phyloP scores from a whole-genome alignment of 2,329 filamentous ascomycete genomes.

The Dichotomopilus funicola region DNA sequence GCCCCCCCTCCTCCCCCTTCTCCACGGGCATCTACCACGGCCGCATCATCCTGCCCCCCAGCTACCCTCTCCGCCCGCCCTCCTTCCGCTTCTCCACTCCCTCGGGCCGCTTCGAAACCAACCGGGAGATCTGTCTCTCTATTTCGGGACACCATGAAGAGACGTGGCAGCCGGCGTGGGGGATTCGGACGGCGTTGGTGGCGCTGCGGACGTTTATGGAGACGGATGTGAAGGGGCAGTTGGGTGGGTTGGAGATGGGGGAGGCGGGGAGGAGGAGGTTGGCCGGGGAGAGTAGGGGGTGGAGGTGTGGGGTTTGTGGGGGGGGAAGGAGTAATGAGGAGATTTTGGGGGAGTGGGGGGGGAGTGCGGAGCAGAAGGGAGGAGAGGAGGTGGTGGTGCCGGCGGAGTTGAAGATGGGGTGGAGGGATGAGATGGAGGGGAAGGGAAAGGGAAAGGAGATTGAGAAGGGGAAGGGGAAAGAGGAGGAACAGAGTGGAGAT shows the following conservation, averaged over 20 bases:
- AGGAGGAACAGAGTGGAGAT: constrained; percentile 27
- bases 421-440: constrained; percentile 8
- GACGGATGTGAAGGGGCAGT: constrained; percentile 76
- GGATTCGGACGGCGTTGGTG: constrained; percentile 79
- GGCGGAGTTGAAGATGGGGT: neutral
- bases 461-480: neutral
- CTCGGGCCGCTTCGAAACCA: constrained; percentile 87
- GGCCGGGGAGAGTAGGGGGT: constrained; percentile 59
- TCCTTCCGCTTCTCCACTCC: constrained; percentile 95
- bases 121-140: constrained; percentile 91
- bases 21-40: constrained; percentile 86
- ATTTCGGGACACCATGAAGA: constrained; percentile 96
- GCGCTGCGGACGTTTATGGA: constrained; percentile 88
- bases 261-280: constrained; percentile 61
- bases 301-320: constrained; percentile 67
- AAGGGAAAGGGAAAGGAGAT: constrained; percentile 36
- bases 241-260: constrained; percentile 78
- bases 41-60: constrained; percentile 81
- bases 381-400: neutral
- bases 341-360: constrained; percentile 65
- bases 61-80: constrained; percentile 86
- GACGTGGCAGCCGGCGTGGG: constrained; percentile 98
- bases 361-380: constrained; percentile 39
- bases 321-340: constrained; percentile 62
- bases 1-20: constrained; percentile 76